A percentile compares a stretch with the other conserved stretches of the same genome.
Conservation (phyloP, 441 rosid genomes). For the Croton setiger region DNA sequence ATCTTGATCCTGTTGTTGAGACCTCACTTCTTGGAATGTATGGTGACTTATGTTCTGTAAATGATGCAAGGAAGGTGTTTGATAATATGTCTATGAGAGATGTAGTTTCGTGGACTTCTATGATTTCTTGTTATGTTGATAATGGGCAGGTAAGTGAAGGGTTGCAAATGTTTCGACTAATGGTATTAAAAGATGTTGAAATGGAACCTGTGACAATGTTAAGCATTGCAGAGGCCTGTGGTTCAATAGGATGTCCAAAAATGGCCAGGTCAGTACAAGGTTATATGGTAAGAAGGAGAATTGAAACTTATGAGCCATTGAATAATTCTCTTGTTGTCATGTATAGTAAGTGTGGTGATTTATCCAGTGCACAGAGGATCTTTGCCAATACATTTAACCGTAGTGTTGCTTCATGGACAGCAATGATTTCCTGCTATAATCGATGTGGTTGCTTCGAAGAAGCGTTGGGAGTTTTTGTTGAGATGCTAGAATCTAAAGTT, state of each 20-base stretch:
- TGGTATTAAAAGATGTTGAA: constrained; percentile 49
- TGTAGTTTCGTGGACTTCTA: constrained; percentile 74
- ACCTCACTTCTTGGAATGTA: constrained; percentile 65
- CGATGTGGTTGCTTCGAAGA: constrained; percentile 42
- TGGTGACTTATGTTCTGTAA: constrained; percentile 52
- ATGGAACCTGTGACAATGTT: constrained; percentile 64
- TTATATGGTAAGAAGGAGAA: constrained; percentile 32
- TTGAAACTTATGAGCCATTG: constrained; percentile 41
- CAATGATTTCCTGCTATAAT: constrained; percentile 70
- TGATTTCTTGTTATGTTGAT: constrained; percentile 59
- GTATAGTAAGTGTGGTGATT: constrained; percentile 74
- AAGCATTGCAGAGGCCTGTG: constrained; percentile 59
- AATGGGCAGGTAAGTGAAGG: constrained; percentile 50
- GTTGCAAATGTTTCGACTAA: constrained; percentile 39
- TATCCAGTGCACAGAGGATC: constrained; percentile 51
- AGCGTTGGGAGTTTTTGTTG: constrained; percentile 46
- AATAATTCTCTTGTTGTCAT: constrained; percentile 49
- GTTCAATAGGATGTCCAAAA: constrained; percentile 43
- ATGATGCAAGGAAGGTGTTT: constrained; percentile 62
- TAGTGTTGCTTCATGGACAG: constrained; percentile 61
- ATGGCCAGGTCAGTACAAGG: constrained; percentile 60
- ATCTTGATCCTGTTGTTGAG: constrained; percentile 50
- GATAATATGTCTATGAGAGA: constrained; percentile 63
- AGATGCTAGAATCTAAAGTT: constrained; percentile 42
- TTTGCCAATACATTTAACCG: constrained; percentile 28